These are phyloP conservation scores for Brassica carinata DNA, from an alignment of 345 rosid species.

Conservation along the genomic window DNA sequence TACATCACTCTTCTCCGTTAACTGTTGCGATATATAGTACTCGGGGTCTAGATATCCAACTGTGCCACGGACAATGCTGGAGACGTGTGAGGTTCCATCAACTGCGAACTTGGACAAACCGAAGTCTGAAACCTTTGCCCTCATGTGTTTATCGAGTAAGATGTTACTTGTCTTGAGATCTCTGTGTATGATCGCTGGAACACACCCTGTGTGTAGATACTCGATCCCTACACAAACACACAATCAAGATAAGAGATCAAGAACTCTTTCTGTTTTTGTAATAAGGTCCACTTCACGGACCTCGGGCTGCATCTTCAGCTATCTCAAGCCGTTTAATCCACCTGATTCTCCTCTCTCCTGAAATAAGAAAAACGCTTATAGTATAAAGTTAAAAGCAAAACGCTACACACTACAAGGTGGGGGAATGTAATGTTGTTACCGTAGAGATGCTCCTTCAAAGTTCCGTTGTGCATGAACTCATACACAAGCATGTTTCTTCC, in stretches of 20 bases:
- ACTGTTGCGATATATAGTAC: constrained; percentile 98
- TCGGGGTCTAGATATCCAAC: constrained; percentile 99
- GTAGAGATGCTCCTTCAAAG: constrained; percentile 97
- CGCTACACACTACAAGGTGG: background rate
- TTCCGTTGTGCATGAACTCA: constrained; percentile 96
- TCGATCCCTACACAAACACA: constrained; percentile 73
- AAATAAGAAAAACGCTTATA: constrained; percentile 2
- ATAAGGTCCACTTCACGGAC: constrained; percentile 35
- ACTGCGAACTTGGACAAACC: constrained; percentile 89
- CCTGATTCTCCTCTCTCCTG: constrained; percentile 67
- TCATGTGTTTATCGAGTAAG: constrained; percentile 81
- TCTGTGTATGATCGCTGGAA: constrained; percentile 92
- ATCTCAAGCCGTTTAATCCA: constrained; percentile 97
- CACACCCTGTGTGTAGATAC: constrained; percentile 97
- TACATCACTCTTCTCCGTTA: constrained; percentile 96
- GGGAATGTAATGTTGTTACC: constrained; percentile 49
- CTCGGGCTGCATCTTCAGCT: constrained; percentile 97
- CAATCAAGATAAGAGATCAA: constrained; percentile 12
- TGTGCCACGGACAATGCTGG: constrained; percentile 97
- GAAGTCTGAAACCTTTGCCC: constrained; percentile 96
- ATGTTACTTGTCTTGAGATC: constrained; percentile 97
- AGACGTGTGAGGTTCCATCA: constrained; percentile 94
- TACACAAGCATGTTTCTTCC: constrained; percentile 86
- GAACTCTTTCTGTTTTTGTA: background rate
- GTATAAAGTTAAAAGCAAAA: background rate